phyloP scores from a whole-genome alignment of 768 basidiomycete species.

The Candolleomyces eurysporus region DNA sequence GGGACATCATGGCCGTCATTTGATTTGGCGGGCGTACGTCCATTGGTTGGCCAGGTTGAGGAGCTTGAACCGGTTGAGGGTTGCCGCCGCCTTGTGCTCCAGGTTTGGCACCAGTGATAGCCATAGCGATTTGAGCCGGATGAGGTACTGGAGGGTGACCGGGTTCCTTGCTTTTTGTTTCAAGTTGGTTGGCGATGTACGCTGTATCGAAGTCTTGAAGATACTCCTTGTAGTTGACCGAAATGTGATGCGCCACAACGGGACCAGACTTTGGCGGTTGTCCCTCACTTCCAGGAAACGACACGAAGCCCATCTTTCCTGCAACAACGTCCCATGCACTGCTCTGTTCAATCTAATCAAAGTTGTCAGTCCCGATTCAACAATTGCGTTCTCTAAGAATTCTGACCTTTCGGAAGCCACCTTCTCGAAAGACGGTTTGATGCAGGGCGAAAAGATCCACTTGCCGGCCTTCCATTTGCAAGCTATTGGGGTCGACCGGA shows the following conservation, averaged over 20 bases:
- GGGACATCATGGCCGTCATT: slow-evolving; percentile 42
- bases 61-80: background rate
- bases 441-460: slow-evolving; percentile 67
- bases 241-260: slow-evolving; percentile 56
- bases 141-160: background rate
- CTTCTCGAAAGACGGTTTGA: slow-evolving; percentile 54
- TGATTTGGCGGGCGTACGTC: background rate
- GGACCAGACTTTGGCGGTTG: slow-evolving; percentile 66
- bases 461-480: slow-evolving; percentile 49
- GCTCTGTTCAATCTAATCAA: slow-evolving; percentile 47
- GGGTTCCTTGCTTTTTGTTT: background rate
- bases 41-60: background rate
- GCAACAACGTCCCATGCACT: slow-evolving; percentile 68
- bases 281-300: slow-evolving; percentile 58
- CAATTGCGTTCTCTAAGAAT: background rate
- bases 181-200: slow-evolving; percentile 44
- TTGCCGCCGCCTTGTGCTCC: slow-evolving; percentile 7
- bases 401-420: slow-evolving; percentile 49
- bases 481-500: slow-evolving; percentile 36
- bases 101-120: slow-evolving; percentile 2
- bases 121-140: background rate
- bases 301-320: slow-evolving; percentile 62
- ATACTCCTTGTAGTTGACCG: slow-evolving; percentile 59
- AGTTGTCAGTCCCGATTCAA: background rate
- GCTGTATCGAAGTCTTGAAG: slow-evolving; percentile 55